Percentiles rank a stretch among this genome's conserved stretches.
phyloP scores from a whole-genome alignment of 129 eudicot genomes.

The Flaveria trinervia region DNA sequence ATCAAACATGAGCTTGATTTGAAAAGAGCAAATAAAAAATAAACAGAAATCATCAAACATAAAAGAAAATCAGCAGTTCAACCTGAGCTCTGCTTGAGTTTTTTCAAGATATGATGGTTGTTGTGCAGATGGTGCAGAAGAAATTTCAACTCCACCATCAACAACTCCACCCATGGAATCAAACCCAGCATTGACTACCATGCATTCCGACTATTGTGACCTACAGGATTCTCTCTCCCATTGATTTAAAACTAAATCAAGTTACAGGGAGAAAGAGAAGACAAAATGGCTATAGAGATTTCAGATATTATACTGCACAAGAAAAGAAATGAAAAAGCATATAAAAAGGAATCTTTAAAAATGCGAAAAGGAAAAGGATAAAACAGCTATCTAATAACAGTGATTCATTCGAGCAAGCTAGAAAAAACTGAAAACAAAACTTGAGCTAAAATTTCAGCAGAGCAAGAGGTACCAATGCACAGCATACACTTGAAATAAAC shows the following conservation, averaged over 20 bases:
- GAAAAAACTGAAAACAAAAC: not conserved
- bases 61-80: slow-evolving; percentile 19
- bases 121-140: slow-evolving; percentile 67
- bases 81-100: slow-evolving; percentile 89
- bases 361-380: not conserved
- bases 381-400: not conserved
- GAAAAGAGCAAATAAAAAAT: not conserved
- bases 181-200: slow-evolving; percentile 94
- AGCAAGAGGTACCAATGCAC: not conserved
- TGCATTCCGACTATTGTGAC: slow-evolving; percentile 63
- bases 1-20: slow-evolving; percentile 12
- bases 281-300: not conserved
- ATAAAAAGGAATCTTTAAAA: not conserved
- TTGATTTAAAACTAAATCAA: slow-evolving; percentile 31
- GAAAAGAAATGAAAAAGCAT: not conserved
- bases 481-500: not conserved
- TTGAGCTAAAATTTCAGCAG: slow-evolving; percentile 1
- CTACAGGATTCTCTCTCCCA: slow-evolving; percentile 55
- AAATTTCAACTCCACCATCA: slow-evolving; percentile 80
- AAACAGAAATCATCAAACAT: slow-evolving; percentile 17
- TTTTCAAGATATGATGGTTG: slow-evolving; percentile 69
- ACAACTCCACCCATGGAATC: slow-evolving; percentile 97
- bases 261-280: slow-evolving; percentile 15
- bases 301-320: not conserved
- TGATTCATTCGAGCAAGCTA: not conserved